A percentile compares a stretch with the other conserved stretches of the same genome.
Conservation (phyloP, 169 alveolate species). For the Plasmodium ovale region DNA sequence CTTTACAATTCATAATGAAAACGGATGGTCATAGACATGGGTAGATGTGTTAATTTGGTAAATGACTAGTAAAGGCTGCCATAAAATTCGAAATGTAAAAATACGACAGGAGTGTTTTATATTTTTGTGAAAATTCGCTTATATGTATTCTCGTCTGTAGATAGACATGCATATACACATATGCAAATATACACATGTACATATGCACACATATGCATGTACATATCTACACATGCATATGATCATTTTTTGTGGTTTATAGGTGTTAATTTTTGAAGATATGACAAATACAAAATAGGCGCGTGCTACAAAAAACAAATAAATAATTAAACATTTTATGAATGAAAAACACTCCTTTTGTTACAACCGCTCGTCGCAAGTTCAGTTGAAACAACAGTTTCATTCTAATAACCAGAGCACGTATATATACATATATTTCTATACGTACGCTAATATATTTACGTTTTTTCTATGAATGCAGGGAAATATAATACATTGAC, state of each 20-base stretch:
- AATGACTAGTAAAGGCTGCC: neutral
- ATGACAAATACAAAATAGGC: neutral
- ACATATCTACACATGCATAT: no score
- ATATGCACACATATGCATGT: no score
- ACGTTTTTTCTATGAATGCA: neutral
- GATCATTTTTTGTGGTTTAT: constrained; percentile 2
- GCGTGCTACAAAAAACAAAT: constrained; percentile 8
- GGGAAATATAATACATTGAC: neutral
- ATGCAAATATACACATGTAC: no score
- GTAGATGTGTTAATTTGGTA: neutral
- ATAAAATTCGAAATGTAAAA: neutral
- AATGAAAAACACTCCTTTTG: constrained; percentile 3
- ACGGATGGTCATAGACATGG: neutral
- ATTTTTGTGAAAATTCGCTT: constrained; percentile 13
- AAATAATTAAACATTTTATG: constrained; percentile 26
- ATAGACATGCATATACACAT: neutral
- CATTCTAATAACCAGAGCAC: neutral
- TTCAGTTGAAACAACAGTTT: constrained; percentile 23
- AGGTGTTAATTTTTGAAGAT: neutral
- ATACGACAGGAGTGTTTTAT: neutral
- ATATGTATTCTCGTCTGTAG: neutral
- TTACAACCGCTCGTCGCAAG: neutral
- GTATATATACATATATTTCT: neutral
- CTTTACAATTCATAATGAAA: constrained; percentile 35
- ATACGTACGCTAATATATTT: neutral